Base-by-base conservation (phyloP, 192 early-diverging fungal genomes). In the Coemansia umbellata region DNA sequence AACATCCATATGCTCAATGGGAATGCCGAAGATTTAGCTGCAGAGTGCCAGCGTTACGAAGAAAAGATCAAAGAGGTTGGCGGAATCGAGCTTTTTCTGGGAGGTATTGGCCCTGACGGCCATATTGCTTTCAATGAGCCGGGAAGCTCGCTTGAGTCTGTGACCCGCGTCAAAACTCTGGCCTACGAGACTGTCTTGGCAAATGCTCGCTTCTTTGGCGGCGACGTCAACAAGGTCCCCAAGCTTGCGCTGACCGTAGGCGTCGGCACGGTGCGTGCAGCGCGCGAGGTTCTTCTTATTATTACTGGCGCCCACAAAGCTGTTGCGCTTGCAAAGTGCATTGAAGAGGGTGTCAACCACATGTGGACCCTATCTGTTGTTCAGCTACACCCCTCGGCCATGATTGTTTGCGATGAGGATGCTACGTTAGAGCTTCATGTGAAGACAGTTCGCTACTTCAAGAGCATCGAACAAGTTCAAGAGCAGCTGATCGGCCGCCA, bases 51-150 rank as follows among this genome's bases (percentile, higher is more conserved):
- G 39, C 79, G 80, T 42, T 92, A 85, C 58, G 91, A 92, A 64
- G 85, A 80, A 53, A 84, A 83, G 64, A 92, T 92, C 50, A 81
- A 80, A 14, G 69, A 78, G 8, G 81, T 83, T 18, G 91, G 91
- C 35, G 91, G 91, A 15, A 87, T 92, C 41, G 91, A 92, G 80
- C 79, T 92, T 24, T 91, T 91, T 61, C 63, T 92, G 37, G 91
- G 91, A 47, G 88, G 88, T 55, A 91, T 91, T 53, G 91, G 91
- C 30, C 89, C 91, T 6, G 91, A 92, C 69, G 91, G 91, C 50
- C 91, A 92, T 58, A 91, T 92, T 63, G 91, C 91, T 37, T 92
- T 92, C 67, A 92, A 92, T 69, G 91, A 92, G 61, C 91, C 91
- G 17, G 91, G 91, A 19, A 89, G 87, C 26, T 90, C 87, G 18